phyloP scores from a whole-genome alignment of 805 yeast species.

The Nakazawaea anatomiae region DNA sequence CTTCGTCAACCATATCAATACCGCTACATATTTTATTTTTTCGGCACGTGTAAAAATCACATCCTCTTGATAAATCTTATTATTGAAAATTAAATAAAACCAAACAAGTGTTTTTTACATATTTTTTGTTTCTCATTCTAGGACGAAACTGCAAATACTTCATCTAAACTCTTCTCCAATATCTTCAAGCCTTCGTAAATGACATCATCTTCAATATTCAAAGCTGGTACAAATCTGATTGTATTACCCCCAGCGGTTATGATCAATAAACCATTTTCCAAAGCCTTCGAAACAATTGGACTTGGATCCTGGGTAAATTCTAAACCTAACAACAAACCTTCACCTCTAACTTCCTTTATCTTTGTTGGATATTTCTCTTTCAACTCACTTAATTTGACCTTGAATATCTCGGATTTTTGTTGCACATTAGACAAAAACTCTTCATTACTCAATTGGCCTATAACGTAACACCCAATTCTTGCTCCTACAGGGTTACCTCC shows the following conservation, averaged over 20 bases:
- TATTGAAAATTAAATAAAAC: too few species aligned
- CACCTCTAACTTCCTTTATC: conserved; percentile 73
- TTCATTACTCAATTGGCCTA: conserved; percentile 57
- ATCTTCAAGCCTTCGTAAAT: conserved; percentile 68
- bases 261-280: conserved; percentile 75
- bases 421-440: conserved; percentile 58
- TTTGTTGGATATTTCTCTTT: conserved; percentile 52
- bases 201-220: conserved; percentile 69
- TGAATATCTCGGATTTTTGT: conserved; percentile 53
- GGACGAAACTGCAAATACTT: conserved; percentile 15
- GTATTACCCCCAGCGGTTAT: conserved; percentile 93
- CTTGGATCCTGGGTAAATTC: conserved; percentile 66
- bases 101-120: too few species aligned
- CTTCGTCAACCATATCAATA: too few species aligned
- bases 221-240: conserved; percentile 86
- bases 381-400: conserved; percentile 41
- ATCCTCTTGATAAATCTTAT: too few species aligned
- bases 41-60: too few species aligned
- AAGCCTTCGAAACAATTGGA: conserved; percentile 58
- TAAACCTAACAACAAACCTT: conserved; percentile 81
- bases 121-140: background rate
- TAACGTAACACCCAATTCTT: conserved; percentile 71
- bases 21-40: too few species aligned
- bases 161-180: conserved; percentile 49
- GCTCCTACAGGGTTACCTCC: conserved; percentile 96